A percentile compares a stretch with the other conserved stretches of the same genome.
Evolutionary conservation across 2,329 filamentous ascomycete genomes (phyloP).

Genomic region (Conoideocrella luteorostrata): DNA sequence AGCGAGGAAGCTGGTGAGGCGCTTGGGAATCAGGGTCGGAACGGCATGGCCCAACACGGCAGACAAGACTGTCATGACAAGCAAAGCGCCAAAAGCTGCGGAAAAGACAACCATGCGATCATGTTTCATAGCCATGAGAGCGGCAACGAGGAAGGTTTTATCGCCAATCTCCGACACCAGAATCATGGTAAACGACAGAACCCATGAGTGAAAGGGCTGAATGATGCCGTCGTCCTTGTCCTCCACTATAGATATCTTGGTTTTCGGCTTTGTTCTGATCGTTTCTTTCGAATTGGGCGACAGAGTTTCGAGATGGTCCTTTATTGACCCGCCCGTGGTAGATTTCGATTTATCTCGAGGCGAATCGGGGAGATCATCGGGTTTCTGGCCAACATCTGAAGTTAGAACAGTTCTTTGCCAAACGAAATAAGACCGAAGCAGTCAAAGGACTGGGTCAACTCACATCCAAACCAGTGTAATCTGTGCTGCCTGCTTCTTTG

Average conservation of each 20-base stretch:
- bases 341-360: constrained; percentile 69
- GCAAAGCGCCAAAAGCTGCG: constrained; percentile 83
- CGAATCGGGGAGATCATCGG: constrained; percentile 70
- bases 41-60: constrained; percentile 89
- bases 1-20: constrained; percentile 83
- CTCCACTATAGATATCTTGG: constrained; percentile 22
- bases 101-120: constrained; percentile 89
- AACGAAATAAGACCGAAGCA: too few relatives aligned
- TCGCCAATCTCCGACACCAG: constrained; percentile 94
- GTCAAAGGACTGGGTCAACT: constrained; percentile 2
- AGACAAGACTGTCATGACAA: constrained; percentile 92
- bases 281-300: constrained; percentile 14
- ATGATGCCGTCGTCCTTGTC: constrained; percentile 57
- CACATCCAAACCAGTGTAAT: constrained; percentile 31
- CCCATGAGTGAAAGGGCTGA: constrained; percentile 77
- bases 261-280: constrained; percentile 11
- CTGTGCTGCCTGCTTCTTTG: constrained; percentile 29
- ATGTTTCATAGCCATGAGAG: constrained; percentile 98
- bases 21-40: constrained; percentile 81
- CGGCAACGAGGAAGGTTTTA: constrained; percentile 96
- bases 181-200: constrained; percentile 95
- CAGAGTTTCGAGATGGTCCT: constrained; percentile 4
- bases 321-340: constrained; percentile 47
- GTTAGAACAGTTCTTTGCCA: background rate
- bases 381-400: constrained; percentile 53